Evolutionary conservation across 495 filamentous ascomycete genomes (phyloP).

Genomic region (Daldinia caldariorum): DNA sequence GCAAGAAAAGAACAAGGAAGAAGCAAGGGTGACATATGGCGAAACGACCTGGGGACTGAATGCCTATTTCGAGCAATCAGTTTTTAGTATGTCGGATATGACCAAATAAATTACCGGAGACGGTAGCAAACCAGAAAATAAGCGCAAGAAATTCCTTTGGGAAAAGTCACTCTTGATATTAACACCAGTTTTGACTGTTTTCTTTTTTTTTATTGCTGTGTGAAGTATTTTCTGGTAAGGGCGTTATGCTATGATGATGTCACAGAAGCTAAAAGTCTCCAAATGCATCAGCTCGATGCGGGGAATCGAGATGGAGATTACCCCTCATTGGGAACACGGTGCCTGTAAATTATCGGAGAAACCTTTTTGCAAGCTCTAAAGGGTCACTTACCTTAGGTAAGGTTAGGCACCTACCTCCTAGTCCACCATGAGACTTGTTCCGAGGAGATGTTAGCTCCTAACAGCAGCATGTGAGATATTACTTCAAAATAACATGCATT

Average conservation of each 20-base stretch:
- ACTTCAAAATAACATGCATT: background rate
- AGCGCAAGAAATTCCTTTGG: background rate
- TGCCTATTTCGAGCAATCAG: background rate
- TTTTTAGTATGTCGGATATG: conserved; percentile 13
- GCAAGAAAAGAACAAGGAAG: background rate
- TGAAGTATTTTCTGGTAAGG: background rate
- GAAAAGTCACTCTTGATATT: background rate
- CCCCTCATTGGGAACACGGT: conserved; percentile 2
- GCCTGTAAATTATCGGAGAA: conserved; percentile 7
- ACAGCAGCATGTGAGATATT: background rate
- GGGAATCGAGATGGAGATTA: conserved; percentile 19
- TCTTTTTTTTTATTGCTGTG: background rate
- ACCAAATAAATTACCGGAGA: conserved; percentile 33
- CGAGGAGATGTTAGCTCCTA: background rate
- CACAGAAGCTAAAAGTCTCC: conserved; percentile 27
- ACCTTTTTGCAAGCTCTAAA: conserved; percentile 11
- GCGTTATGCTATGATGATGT: conserved; percentile 40
- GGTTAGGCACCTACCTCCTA: background rate
- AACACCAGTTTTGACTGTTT: background rate
- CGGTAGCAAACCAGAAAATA: conserved; percentile 17
- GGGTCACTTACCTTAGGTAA: background rate
- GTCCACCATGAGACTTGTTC: too few species aligned
- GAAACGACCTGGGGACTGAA: background rate
- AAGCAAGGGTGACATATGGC: conserved; percentile 10
- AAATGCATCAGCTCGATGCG: conserved; percentile 21